Evolutionary conservation across 2,329 filamentous ascomycete genomes (phyloP), one percentile per base, ranked within the genome.

Genomic region (Tolypocladium inflatum): DNA sequence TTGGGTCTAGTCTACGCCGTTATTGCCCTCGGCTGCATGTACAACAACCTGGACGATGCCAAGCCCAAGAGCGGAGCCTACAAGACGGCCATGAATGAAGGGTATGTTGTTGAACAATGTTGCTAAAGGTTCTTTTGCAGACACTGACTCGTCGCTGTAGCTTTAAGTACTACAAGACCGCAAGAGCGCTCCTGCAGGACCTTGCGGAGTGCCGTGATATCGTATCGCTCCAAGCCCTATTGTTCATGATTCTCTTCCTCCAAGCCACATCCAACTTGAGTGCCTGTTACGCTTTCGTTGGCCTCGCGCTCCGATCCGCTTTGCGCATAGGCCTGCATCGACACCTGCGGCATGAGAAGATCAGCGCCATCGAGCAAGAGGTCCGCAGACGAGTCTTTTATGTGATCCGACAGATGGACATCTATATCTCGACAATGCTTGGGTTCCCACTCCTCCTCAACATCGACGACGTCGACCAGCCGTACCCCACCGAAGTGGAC

Each of bases 191-290:
- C 58, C 74, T 92, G 54, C 78, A 83, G 58, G 84, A 87, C 61
- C 76, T 86, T 50, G 84, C 83, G 1, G 84, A 87, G 60, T 91
- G 88, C 64, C 84, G 89, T 53, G 89, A 92, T 67, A 76, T 93
- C 50, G 82, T 79, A 23, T 89, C 89, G 1, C 75, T 93, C 10
- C 89, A 94, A 69, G 84, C 87, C 2, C 79, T 94, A 8, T 74
- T 91, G 23, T 91, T 90, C 68, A 89, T 91, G 80, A 88, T 91
- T 54, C 75, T 93, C 3, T 94, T 92, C 67, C 78, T 93, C 1
- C 90, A 94, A 67, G 85, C 87, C 2, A 89, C 90, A 2, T 88
- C 89, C 11, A 90, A 90, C 67, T 75, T 93, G 37, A 89, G 86
- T 67, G 88, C 85, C 11, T 93, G 89, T 68, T 93, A 93, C 70